A percentile compares a stretch with the other conserved stretches of the same genome.
phyloP scores from a whole-genome alignment of 2,329 filamentous ascomycete species.

The Phialophora expanda region DNA sequence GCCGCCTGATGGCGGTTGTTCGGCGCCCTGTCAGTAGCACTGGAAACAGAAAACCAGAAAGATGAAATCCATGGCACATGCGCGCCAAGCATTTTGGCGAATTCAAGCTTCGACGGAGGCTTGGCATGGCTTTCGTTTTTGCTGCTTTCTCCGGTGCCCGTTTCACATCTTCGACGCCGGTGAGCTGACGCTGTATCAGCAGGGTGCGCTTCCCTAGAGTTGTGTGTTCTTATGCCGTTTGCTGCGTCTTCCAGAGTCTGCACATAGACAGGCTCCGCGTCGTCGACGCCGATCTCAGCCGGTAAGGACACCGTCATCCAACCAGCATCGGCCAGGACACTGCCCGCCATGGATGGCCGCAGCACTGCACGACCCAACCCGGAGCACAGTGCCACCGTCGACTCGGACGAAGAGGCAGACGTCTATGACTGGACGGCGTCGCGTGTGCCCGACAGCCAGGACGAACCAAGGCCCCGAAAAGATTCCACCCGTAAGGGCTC shows the following conservation, averaged over 20 bases:
- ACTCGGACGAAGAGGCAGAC: conserved; percentile 38
- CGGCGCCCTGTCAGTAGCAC: no score
- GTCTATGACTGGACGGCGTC: conserved; percentile 36
- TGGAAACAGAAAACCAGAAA: background rate
- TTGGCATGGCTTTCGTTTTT: background rate
- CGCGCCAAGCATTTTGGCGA: background rate
- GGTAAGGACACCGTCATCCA: conserved; percentile 12
- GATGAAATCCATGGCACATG: background rate
- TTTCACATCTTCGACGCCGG: background rate
- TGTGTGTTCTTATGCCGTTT: background rate
- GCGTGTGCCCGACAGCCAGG: conserved; percentile 28
- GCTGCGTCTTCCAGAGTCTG: background rate
- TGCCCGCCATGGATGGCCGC: conserved; percentile 32
- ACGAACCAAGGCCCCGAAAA: conserved; percentile 25
- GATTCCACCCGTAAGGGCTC: conserved; percentile 16
- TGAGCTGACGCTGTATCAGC: background rate
- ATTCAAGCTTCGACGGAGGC: background rate
- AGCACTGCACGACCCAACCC: conserved; percentile 29
- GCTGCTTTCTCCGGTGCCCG: background rate
- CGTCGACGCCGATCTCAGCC: conserved; percentile 4
- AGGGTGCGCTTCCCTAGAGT: background rate
- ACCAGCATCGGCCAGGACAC: background rate
- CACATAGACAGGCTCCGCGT: background rate
- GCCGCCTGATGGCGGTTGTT: background rate
- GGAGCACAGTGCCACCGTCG: conserved; percentile 26